phyloP scores from a whole-genome alignment of 106 monocot genomes.

The Iris macrosiphon region DNA sequence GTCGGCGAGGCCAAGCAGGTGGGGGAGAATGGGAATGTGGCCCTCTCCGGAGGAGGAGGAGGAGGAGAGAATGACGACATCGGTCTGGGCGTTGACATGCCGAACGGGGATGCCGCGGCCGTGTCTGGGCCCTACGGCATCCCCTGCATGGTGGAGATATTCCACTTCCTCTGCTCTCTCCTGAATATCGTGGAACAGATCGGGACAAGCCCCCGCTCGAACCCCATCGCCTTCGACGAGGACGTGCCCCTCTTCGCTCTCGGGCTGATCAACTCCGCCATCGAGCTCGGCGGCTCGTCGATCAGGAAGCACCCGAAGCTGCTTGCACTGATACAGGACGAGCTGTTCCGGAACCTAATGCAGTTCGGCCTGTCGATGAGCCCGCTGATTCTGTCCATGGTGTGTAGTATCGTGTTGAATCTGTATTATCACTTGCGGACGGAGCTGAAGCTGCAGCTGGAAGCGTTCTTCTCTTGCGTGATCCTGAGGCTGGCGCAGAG shows the following conservation, averaged over 20 bases:
- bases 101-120: slow-evolving; percentile 19
- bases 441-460: slow-evolving; percentile 68
- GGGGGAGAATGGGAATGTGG: slow-evolving; percentile 60
- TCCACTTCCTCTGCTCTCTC: slow-evolving; percentile 77
- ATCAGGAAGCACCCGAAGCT: slow-evolving; percentile 55
- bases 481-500: slow-evolving; percentile 67
- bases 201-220: slow-evolving; percentile 39
- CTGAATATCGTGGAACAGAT: slow-evolving; percentile 67
- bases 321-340: slow-evolving; percentile 56
- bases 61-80: slow-evolving; percentile 23
- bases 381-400: slow-evolving; percentile 70
- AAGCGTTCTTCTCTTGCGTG: slow-evolving; percentile 81
- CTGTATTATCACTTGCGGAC: slow-evolving; percentile 55
- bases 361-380: slow-evolving; percentile 87
- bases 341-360: slow-evolving; percentile 83
- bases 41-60: background rate
- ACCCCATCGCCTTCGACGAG: slow-evolving; percentile 70
- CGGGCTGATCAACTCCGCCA: slow-evolving; percentile 63
- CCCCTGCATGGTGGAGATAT: slow-evolving; percentile 82
- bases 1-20: slow-evolving; percentile 43
- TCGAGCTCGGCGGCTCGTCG: slow-evolving; percentile 61
- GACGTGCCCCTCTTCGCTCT: slow-evolving; percentile 82
- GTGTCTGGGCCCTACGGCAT: slow-evolving; percentile 62
- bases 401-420: slow-evolving; percentile 71
- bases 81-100: background rate